Base-by-base conservation (phyloP, 495 filamentous ascomycete species). In the Hypoxylon crocopeplum region DNA sequence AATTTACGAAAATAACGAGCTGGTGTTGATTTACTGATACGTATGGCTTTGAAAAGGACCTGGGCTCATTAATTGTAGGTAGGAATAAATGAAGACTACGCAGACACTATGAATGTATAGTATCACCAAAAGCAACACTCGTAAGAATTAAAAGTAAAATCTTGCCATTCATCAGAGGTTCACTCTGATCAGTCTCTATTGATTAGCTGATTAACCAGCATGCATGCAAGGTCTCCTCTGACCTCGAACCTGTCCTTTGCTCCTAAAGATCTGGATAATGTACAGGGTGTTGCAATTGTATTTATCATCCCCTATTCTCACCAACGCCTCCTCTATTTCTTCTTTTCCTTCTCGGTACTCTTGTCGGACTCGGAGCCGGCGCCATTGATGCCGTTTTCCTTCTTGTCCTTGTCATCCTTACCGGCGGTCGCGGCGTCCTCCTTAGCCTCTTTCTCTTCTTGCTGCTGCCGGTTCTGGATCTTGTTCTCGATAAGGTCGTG, bases 401-500 rank as follows among this genome's bases (percentile, higher is more conserved):
- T 89, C 64, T 87, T 86, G 48, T 83, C 81, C 33, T 75, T 78
- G 34, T 80, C 79, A 3, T 73, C 74, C 67, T 82, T 82, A 17
- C 64, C 72, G 5, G 70, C 70, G 48, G 65, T 70, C 41, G 72
- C 70, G 4, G 54, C 52, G 53, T 91, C 88, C 41, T 89, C 86
- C 74, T 88, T 89, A 48, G 83, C 84, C 62, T 97, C 92, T 74
- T 89, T 92, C 72, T 98, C 94, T 69, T 97, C 94, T 74, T 95
- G 91, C 71, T 93, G 90, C 77, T 97, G 93, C 66, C 93, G 79
- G 77, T 98, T 98, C 79, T 98, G 94, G 57, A 98, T 96, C 87
- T 98, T 98, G 78, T 98, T 98, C 81, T 98, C 94, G 66, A 98
- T 98, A 59, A 98, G 78, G 74, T 98, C 94, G 72, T 98, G 94